Percentiles rank a stretch among this genome's conserved stretches.
Conservation (phyloP, 2,329 filamentous ascomycete genomes). For the Cladosporium oxysporum region DNA sequence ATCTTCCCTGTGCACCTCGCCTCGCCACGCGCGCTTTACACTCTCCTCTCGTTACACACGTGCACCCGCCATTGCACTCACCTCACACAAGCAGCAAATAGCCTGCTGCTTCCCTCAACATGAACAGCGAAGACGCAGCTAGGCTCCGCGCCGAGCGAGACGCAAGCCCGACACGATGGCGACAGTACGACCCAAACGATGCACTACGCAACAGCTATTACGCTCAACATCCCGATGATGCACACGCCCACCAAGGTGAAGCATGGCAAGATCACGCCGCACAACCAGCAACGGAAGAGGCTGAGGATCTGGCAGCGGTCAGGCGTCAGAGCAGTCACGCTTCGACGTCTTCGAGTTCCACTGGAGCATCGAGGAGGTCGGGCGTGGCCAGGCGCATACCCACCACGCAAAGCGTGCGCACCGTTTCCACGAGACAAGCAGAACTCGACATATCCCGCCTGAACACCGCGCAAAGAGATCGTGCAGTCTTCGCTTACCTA, state of each 20-base stretch:
- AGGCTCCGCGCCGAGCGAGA: constrained; percentile 19
- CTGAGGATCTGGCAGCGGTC: constrained; percentile 9
- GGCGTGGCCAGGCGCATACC: constrained; percentile 7
- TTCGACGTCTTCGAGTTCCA: constrained; percentile 3
- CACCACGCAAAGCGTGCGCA: constrained; percentile 8
- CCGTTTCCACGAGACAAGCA: constrained; percentile 14
- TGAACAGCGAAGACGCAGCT: constrained; percentile 19
- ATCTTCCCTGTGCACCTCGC: neutral
- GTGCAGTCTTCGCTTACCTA: constrained; percentile 45
- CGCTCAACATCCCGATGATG: constrained; percentile 10
- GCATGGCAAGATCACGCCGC: constrained; percentile 3
- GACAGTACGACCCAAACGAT: constrained; percentile 19
- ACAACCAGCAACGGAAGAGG: constrained; percentile 11
- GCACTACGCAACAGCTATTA: constrained; percentile 6
- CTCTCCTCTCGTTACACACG: neutral
- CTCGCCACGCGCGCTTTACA: neutral
- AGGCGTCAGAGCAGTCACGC: constrained; percentile 4
- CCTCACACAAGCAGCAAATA: neutral
- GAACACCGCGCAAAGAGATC: constrained; percentile 45
- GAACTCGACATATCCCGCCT: constrained; percentile 19
- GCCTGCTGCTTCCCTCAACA: neutral
- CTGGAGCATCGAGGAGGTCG: neutral
- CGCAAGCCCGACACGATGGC: constrained; percentile 18
- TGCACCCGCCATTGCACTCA: neutral
- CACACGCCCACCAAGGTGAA: neutral